These are phyloP conservation scores for Flaveria ramosissima DNA, from an alignment of 129 eudicot species.

Conservation along the genomic window DNA sequence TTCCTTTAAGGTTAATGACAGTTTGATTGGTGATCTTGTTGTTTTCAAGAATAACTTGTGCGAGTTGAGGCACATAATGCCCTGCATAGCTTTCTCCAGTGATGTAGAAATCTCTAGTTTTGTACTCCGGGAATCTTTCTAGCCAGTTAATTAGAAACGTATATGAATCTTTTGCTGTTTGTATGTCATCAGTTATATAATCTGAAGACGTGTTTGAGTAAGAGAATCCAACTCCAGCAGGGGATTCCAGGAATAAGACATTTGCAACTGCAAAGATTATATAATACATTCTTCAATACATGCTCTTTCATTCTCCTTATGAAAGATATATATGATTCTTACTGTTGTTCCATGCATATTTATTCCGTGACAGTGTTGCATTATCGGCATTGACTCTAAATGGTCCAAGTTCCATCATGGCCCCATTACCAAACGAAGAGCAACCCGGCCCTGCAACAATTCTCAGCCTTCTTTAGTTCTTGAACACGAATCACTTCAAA, in stretches of 20 bases:
- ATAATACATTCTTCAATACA: background rate
- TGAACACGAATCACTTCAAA: background rate
- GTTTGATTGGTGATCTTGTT: slow-evolving; percentile 66
- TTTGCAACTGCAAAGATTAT: slow-evolving; percentile 52
- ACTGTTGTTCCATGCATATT: slow-evolving; percentile 58
- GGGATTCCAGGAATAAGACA: slow-evolving; percentile 62
- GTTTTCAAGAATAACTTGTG: slow-evolving; percentile 53
- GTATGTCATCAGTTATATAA: slow-evolving; percentile 42
- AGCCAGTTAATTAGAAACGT: slow-evolving; percentile 60
- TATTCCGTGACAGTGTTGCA: slow-evolving; percentile 43
- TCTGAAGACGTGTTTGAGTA: slow-evolving; percentile 58
- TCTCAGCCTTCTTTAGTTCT: slow-evolving; percentile 6
- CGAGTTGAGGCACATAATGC: slow-evolving; percentile 66
- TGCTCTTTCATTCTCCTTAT: background rate
- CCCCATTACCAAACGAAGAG: slow-evolving; percentile 60
- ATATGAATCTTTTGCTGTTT: slow-evolving; percentile 57
- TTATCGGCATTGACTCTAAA: slow-evolving; percentile 57
- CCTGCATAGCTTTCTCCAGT: slow-evolving; percentile 71
- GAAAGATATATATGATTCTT: slow-evolving; percentile 12
- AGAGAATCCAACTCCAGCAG: slow-evolving; percentile 73
- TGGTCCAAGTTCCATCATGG: slow-evolving; percentile 63
- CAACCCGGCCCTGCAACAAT: slow-evolving; percentile 57
- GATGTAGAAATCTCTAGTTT: slow-evolving; percentile 55
- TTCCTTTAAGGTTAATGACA: slow-evolving; percentile 62
- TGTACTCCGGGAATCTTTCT: slow-evolving; percentile 62